These are phyloP conservation scores for Desmodesmus armatus DNA, from an alignment of 139 green algal species.

Conservation along the genomic window DNA sequence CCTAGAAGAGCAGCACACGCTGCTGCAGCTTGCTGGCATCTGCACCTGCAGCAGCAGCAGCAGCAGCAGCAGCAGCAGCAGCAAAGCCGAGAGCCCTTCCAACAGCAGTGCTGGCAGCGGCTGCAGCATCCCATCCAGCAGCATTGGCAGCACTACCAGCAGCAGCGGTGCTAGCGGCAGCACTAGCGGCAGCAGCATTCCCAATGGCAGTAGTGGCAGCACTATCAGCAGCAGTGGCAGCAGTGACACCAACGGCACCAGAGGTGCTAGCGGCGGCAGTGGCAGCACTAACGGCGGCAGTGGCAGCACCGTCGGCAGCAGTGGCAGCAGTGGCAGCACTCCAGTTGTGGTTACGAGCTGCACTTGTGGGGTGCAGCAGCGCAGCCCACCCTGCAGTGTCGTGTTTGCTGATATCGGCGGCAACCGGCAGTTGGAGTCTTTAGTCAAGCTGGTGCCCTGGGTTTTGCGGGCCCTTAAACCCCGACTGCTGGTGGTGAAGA, in stretches of 20 bases:
- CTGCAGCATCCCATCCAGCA: neutral
- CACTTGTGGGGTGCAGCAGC: too few species aligned
- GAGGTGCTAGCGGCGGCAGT: neutral
- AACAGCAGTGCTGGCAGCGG: too few species aligned
- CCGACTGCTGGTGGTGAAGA: constrained; percentile 44
- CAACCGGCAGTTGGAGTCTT: constrained; percentile 42
- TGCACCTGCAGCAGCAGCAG: neutral
- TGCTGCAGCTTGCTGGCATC: neutral
- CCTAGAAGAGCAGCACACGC: neutral
- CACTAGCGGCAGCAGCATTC: neutral
- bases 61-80: neutral
- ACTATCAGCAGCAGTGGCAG: neutral
- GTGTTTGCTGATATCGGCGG: constrained; percentile 55
- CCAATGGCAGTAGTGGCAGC: too few species aligned
- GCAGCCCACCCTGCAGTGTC: constrained; percentile 8
- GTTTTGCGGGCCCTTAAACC: constrained; percentile 18
- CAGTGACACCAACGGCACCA: too few species aligned
- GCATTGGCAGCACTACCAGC: neutral
- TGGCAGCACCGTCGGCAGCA: constrained; percentile 5
- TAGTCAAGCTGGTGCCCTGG: constrained; percentile 42
- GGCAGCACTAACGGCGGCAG: neutral
- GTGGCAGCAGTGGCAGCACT: constrained; percentile 1
- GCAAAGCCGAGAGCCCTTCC: neutral
- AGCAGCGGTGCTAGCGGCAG: neutral
- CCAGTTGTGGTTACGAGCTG: too few species aligned